A percentile compares a stretch with the other conserved stretches of the same genome.
Evolutionary conservation across 2,329 filamentous ascomycete species (phyloP).

Genomic region (Fusarium verrucosum): DNA sequence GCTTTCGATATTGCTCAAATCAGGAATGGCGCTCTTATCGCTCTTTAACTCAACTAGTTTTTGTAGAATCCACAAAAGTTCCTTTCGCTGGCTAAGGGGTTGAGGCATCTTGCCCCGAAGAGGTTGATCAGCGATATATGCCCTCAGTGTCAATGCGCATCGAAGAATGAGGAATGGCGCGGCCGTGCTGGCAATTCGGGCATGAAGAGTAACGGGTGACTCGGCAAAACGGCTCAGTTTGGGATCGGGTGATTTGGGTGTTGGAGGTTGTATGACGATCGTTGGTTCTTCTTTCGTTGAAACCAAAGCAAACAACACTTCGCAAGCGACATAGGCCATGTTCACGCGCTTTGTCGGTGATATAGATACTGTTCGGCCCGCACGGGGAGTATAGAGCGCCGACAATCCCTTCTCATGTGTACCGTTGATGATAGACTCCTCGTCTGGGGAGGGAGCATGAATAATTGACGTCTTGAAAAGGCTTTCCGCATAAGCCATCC

Average conservation of each 20-base stretch:
- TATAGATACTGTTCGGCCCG: slow-evolving; percentile 77
- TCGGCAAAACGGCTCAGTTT: slow-evolving; percentile 35
- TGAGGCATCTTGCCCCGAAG: slow-evolving; percentile 89
- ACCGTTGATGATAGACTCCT: slow-evolving; percentile 63
- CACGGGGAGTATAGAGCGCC: slow-evolving; percentile 69
- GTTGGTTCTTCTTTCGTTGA: slow-evolving; percentile 53
- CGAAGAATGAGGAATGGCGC: slow-evolving; percentile 86
- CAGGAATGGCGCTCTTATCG: slow-evolving; percentile 74
- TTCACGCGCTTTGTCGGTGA: slow-evolving; percentile 70
- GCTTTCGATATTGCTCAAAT: slow-evolving; percentile 59
- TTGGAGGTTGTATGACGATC: slow-evolving; percentile 54
- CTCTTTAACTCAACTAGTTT: slow-evolving; percentile 73
- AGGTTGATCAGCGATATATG: slow-evolving; percentile 91
- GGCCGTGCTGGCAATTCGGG: slow-evolving; percentile 76
- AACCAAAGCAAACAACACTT: slow-evolving; percentile 79
- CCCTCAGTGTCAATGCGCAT: slow-evolving; percentile 79
- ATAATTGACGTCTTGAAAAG: slow-evolving; percentile 87
- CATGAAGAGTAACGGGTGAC: slow-evolving; percentile 50
- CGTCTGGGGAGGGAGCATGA: slow-evolving; percentile 67
- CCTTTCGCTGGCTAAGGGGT: slow-evolving; percentile 80
- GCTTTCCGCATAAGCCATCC: slow-evolving; percentile 75
- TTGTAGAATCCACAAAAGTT: slow-evolving; percentile 76
- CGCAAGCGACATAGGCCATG: slow-evolving; percentile 83
- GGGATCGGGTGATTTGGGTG: slow-evolving; percentile 52
- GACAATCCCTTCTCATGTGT: slow-evolving; percentile 61